Base-by-base conservation (phyloP, 2,329 filamentous ascomycete genomes). In the Immersiporthe knoxdaviesiana region DNA sequence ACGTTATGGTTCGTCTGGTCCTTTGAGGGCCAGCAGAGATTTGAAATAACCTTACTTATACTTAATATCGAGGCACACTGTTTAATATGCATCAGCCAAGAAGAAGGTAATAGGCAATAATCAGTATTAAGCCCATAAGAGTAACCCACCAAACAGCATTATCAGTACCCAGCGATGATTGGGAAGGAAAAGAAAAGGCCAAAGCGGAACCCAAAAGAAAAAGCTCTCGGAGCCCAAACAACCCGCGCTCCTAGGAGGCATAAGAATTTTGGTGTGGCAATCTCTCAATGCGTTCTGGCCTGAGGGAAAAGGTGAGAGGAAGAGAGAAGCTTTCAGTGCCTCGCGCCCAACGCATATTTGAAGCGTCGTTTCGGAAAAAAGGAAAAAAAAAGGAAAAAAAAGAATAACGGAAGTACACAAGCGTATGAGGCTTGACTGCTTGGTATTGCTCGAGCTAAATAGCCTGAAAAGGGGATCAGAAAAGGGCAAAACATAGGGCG, bases 351-450 rank as follows among this genome's bases (percentile, higher is more conserved):
- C 67, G 58, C 56, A 66, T 47, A 39, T 18, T 44, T 39, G 44
- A n/a, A n/a, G 67, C 65, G 47, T 27, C 44, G 67, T 66, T 66
- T 63, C 58, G 63, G 58, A 47, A 32, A 44, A 12, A 56, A 54
- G 32, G 37, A 14, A 14, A 5, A 44, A 14, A 14, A 5, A 44
- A 44, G 21, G 4, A 44, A 21, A 44, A 21, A n/a, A n/a, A 47
- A 2, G 21, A n/a, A n/a, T n/a, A n/a, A n/a, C n/a, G 12, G 39
- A 14, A 18, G 44, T 1, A 4, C 4, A 11, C 44, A 8, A 10
- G 2, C 39, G 35, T 27, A 52, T 52, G 59, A 60, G 32, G 39
- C n/a, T 27, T 37, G 35, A 41, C 10, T 62, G 37, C 18, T 5
- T n/a, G 59, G 59, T 24, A 21, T 1, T 30, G 1, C 37, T n/a